phyloP scores from a whole-genome alignment of 305 asterid species.

The Fraxinus greggii region DNA sequence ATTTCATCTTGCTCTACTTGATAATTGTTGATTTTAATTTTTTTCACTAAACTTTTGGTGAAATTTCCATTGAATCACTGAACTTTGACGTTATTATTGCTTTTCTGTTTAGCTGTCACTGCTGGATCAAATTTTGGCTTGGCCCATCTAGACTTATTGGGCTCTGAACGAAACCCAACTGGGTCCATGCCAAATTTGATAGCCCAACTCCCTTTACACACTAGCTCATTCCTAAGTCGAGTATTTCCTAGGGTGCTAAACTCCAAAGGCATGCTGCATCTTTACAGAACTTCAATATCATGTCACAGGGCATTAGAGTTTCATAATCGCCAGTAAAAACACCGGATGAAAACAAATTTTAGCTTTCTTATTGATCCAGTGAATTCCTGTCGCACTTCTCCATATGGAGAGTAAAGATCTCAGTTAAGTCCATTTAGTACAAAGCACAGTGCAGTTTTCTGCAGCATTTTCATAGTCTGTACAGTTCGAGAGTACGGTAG shows the following conservation, averaged over 20 bases:
- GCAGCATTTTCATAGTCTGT: neutral
- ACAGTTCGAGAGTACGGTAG: conserved; percentile 10
- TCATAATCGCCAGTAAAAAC: neutral
- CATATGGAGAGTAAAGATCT: conserved; percentile 1
- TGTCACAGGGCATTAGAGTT: neutral
- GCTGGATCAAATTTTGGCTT: neutral
- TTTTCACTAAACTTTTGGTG: neutral
- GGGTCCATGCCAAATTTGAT: neutral
- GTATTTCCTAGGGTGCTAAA: neutral
- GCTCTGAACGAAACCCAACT: neutral
- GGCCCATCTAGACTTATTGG: neutral
- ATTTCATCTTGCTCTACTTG: neutral
- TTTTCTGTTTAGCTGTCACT: neutral
- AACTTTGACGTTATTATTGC: neutral
- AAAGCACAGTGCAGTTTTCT: neutral
- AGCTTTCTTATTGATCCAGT: neutral
- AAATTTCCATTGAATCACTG: neutral
- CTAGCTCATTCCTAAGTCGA: neutral
- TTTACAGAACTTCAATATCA: neutral
- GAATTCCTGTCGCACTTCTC: neutral
- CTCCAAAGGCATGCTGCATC: neutral
- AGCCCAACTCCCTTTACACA: neutral
- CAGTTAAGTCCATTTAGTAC: neutral
- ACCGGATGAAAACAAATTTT: neutral
- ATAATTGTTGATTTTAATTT: neutral